Percentiles rank a stretch among this genome's conserved stretches.
phyloP scores from a whole-genome alignment of 371 early-diverging fungal species.

The Lichtheimia ornata region DNA sequence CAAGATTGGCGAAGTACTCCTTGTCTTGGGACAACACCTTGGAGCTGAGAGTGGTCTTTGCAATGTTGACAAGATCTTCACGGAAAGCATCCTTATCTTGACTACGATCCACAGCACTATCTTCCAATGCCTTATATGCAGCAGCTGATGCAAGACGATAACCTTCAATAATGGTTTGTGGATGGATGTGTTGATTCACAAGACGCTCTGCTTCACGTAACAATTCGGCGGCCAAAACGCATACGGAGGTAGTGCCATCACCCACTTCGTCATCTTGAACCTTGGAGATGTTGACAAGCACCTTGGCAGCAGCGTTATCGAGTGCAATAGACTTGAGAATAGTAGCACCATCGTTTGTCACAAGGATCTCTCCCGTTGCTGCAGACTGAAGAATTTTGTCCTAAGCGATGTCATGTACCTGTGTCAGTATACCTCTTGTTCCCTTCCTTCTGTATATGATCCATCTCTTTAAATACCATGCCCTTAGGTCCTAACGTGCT shows the following conservation, averaged over 20 bases:
- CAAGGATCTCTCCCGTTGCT: constrained; percentile 82
- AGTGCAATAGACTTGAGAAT: constrained; percentile 98
- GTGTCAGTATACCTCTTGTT: neutral
- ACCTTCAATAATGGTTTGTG: constrained; percentile 98
- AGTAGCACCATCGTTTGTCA: constrained; percentile 99
- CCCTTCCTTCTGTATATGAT: constrained; percentile 67
- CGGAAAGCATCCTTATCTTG: constrained; percentile 70
- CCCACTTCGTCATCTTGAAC: constrained; percentile 99
- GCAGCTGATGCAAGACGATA: constrained; percentile 91
- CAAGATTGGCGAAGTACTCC: constrained; percentile 95
- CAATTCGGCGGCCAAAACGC: constrained; percentile 97
- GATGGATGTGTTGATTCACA: constrained; percentile 94
- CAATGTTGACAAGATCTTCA: constrained; percentile 94
- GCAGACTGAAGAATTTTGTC: constrained; percentile 98
- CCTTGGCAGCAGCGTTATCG: constrained; percentile 98
- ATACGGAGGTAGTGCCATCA: constrained; percentile 99
- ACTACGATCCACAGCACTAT: constrained; percentile 83
- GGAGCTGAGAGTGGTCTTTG: constrained; percentile 97
- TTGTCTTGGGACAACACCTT: constrained; percentile 98
- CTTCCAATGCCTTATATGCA: constrained; percentile 88
- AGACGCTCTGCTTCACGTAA: constrained; percentile 96
- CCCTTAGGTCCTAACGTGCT: constrained; percentile 87
- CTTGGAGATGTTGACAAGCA: constrained; percentile 97
- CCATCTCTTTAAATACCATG: constrained; percentile 77
- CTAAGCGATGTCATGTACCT: constrained; percentile 31